Evolutionary conservation across 2,329 filamentous ascomycete species (phyloP), one percentile per base, ranked within the genome.

Genomic region (Sporothrix globosa): DNA sequence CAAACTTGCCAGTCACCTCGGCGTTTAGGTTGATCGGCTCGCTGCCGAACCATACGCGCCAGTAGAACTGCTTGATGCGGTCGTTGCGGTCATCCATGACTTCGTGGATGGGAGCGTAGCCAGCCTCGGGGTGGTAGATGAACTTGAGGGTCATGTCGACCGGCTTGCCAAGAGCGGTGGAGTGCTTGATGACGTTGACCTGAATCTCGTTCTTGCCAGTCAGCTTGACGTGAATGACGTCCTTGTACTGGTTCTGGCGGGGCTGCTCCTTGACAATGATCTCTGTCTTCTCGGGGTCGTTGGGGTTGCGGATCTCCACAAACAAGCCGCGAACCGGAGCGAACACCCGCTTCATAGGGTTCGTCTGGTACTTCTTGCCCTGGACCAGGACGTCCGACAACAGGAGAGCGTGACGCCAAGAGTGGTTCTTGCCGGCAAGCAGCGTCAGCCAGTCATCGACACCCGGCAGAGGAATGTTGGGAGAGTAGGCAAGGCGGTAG

Each of bases 41-140:
- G 72, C 94, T 87, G 54, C 93, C 96, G 76, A 99, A 99, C 96
- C 96, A 99, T 74, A 96, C 90, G 75, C 90, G 90, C 89, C 97
- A 99, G 86, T 99, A 99, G 80, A 99, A 99, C 81, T 97, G 92
- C 85, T 99, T 99, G 85, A 99, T 98, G 74, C 93, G 92, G 79
- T 99, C 95, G 79, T 99, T 99, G 78, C 96, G 93, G 69, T 88
- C 91, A 48, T 93, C 88, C 96, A 99, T 99, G 73, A 98, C 91
- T 81, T 99, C 96, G 73, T 91, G 91, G 75, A 99, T 97, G 21
- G 96, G 96, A n/a, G 96, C 95, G 79, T 97, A 99, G 41, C 96
- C 96, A 70, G 93, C 91, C 81, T 98, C 95, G 1, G 96, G 96
- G 78, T 94, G 92, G 82, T 99, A 99, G 5, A 88, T 92, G 83